phyloP scores from a whole-genome alignment of 2,329 filamentous ascomycete species.

The Scedosporium apiospermum region DNA sequence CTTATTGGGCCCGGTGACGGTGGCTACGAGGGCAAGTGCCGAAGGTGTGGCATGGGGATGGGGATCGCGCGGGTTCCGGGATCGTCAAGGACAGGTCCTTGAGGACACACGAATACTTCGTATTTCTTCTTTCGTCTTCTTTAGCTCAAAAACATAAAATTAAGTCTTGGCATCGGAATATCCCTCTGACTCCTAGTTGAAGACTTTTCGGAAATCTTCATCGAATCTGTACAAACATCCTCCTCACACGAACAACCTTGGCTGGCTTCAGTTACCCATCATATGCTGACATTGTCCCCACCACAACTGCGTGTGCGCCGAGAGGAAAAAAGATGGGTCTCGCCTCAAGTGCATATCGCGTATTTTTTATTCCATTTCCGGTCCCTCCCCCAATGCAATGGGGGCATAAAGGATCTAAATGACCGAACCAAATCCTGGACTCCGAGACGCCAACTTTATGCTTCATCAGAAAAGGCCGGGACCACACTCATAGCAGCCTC shows the following conservation, averaged over 20 bases:
- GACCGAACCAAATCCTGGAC: slow-evolving; percentile 5
- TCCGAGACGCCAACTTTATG: slow-evolving; percentile 7
- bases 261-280: background rate
- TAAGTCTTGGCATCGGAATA: background rate
- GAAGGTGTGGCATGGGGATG: background rate
- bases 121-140: too few species aligned
- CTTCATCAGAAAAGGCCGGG: slow-evolving; percentile 3
- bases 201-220: background rate
- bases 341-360: background rate
- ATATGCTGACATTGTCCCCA: background rate
- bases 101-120: background rate
- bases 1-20: background rate
- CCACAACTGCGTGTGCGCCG: background rate
- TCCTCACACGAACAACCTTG: background rate
- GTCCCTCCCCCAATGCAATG: background rate
- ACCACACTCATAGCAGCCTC: background rate
- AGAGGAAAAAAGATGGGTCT: background rate
- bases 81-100: background rate
- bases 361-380: slow-evolving; percentile 3
- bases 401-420: slow-evolving; percentile 5
- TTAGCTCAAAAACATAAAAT: background rate
- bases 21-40: background rate
- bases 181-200: background rate
- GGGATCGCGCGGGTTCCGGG: background rate
- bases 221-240: background rate